phyloP scores from a whole-genome alignment of 352 stramenopile species.

The Blastocystis sp. region DNA sequence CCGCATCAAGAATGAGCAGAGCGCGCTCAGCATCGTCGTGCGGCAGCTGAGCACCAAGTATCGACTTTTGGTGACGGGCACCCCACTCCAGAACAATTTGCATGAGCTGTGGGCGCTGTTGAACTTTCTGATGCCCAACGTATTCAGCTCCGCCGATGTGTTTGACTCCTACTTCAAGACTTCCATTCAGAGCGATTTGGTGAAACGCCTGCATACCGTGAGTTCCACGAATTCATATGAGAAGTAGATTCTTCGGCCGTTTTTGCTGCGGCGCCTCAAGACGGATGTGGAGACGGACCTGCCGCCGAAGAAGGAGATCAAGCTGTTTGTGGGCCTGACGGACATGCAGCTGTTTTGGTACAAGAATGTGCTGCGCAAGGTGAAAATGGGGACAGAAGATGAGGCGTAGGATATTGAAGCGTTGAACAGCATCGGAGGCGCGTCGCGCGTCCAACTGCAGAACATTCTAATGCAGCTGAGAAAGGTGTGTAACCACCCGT shows the following conservation, averaged over 20 bases:
- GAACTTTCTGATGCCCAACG: conserved; percentile 95
- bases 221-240: conserved; percentile 73
- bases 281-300: conserved; percentile 92
- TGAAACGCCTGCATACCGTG: conserved; percentile 80
- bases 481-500: conserved; percentile 99
- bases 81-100: conserved; percentile 93
- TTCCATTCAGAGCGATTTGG: conserved; percentile 84
- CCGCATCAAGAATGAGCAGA: conserved; percentile 96
- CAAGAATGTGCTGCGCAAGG: conserved; percentile 89
- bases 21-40: conserved; percentile 81
- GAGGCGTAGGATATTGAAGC: conserved; percentile 59
- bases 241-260: conserved; percentile 92
- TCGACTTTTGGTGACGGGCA: conserved; percentile 84
- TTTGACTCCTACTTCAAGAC: conserved; percentile 99
- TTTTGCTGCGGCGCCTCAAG: conserved; percentile 96
- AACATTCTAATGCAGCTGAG: conserved; percentile 92
- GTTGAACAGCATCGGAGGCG: conserved; percentile 73
- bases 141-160: conserved; percentile 92
- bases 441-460: conserved; percentile 76
- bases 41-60: conserved; percentile 77
- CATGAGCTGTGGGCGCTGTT: conserved; percentile 98
- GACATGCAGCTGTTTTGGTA: conserved; percentile 97
- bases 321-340: conserved; percentile 93
- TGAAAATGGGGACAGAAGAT: conserved; percentile 74
- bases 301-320: conserved; percentile 95